Percentiles rank a stretch among this genome's conserved stretches.
phyloP scores from a whole-genome alignment of 345 rosid species.

The Microcos paniculata region DNA sequence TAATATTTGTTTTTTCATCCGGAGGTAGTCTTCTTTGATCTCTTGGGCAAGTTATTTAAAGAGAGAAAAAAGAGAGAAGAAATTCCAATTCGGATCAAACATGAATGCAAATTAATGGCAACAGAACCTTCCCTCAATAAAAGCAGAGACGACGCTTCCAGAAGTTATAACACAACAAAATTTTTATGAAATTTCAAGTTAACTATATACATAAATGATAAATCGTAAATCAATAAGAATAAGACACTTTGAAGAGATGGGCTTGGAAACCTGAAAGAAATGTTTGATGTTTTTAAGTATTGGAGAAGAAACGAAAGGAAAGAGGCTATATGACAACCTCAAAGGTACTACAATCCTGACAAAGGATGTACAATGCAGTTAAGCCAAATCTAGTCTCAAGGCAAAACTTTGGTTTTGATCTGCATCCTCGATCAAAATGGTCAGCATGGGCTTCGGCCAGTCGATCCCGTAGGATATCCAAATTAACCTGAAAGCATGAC shows the following conservation, averaged over 20 bases:
- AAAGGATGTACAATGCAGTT: constrained; percentile 72
- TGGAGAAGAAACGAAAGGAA: not conserved
- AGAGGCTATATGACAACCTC: constrained; percentile 57
- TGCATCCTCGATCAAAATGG: constrained; percentile 76
- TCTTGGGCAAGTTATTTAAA: no score
- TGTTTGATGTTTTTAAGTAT: not conserved
- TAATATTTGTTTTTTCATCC: no score
- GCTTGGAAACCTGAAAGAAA: not conserved
- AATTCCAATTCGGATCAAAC: no score
- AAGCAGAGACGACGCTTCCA: not conserved
- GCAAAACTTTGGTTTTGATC: constrained; percentile 61
- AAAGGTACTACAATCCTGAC: constrained; percentile 61
- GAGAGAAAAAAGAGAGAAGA: no score
- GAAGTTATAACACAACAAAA: not conserved
- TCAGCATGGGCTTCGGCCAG: constrained; percentile 66
- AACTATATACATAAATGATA: not conserved
- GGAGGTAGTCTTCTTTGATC: no score
- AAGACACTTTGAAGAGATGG: not conserved
- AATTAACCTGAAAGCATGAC: constrained; percentile 45
- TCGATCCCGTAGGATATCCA: constrained; percentile 46
- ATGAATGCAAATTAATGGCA: no score
- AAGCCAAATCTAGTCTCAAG: constrained; percentile 48
- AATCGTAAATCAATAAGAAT: no score
- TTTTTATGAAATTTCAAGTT: not conserved
- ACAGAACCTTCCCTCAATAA: not conserved